A percentile compares a stretch with the other conserved stretches of the same genome.
Conservation (phyloP, 2,329 filamentous ascomycete species). For the Xylariaceae sp. region DNA sequence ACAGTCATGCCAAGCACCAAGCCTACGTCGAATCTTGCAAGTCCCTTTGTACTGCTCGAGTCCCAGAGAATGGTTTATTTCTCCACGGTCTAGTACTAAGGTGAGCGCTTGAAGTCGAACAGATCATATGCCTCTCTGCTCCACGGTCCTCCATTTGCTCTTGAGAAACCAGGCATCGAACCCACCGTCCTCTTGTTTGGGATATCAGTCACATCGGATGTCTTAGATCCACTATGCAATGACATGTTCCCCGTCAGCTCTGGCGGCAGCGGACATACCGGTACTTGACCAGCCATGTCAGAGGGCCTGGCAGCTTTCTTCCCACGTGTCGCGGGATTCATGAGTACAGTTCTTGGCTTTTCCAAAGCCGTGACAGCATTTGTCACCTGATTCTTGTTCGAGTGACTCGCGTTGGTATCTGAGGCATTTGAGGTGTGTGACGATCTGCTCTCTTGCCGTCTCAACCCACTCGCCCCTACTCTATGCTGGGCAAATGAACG, state of each 20-base stretch:
- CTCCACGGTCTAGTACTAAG: conserved; percentile 11
- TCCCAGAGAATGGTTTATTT: not conserved
- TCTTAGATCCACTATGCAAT: conserved; percentile 8
- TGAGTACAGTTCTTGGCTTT: conserved; percentile 23
- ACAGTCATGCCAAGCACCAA: too few relatives aligned
- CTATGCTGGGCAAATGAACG: too few relatives aligned
- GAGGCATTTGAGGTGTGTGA: too few relatives aligned
- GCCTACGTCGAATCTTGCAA: too few relatives aligned
- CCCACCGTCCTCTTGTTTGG: conserved; percentile 11
- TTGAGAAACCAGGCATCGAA: conserved; percentile 44
- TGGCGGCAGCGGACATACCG: conserved; percentile 34
- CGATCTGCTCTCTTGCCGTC: too few relatives aligned
- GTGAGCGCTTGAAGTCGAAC: conserved; percentile 58
- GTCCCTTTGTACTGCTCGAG: too few relatives aligned
- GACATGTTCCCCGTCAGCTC: conserved; percentile 11
- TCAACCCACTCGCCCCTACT: too few relatives aligned
- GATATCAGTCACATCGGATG: conserved; percentile 4
- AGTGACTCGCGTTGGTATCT: too few relatives aligned
- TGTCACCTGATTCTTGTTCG: too few relatives aligned
- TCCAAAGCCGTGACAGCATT: too few relatives aligned
- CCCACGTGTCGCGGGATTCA: conserved; percentile 51
- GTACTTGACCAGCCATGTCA: conserved; percentile 49
- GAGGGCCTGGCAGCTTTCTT: conserved; percentile 52
- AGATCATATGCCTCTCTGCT: conserved; percentile 67
- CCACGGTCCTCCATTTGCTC: conserved; percentile 62